Percentiles rank a stretch among this genome's conserved stretches.
These are phyloP conservation scores for Cavenderia fasciculata DNA, from an alignment of 78 protist genomes.

Conservation along the genomic window DNA sequence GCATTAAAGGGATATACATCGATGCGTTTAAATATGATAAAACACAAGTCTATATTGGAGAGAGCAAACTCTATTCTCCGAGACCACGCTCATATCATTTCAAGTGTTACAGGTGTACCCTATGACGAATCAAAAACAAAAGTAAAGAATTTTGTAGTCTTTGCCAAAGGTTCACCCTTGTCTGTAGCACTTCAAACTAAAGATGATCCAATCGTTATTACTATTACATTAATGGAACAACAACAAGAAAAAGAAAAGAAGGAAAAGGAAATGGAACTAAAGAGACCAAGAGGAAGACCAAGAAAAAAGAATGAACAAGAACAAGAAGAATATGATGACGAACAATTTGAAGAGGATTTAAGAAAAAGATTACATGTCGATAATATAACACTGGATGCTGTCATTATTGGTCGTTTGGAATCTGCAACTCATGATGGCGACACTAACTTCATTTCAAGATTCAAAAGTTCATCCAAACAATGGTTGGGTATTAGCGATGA, in stretches of 20 bases:
- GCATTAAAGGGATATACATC: not conserved
- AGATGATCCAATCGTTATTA: constrained; percentile 2
- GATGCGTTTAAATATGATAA: not conserved
- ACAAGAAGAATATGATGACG: no score
- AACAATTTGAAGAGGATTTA: no score
- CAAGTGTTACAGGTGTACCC: not conserved
- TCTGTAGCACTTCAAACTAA: not conserved
- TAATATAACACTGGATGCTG: not conserved
- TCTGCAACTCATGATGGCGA: not conserved
- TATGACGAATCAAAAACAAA: not conserved
- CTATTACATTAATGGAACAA: not conserved
- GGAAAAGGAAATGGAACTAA: no score
- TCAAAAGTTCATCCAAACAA: not conserved
- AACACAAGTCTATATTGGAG: constrained; percentile 1
- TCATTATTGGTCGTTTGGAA: not conserved
- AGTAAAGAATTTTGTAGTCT: constrained; percentile 2
- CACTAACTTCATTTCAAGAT: not conserved
- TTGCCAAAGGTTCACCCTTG: not conserved
- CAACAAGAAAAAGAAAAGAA: no score
- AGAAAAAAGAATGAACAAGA: no score
- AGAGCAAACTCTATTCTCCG: no score
- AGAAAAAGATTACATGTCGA: no score
- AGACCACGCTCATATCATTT: not conserved
- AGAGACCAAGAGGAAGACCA: no score
- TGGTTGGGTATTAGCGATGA: not conserved